Base-by-base conservation (phyloP, 2,329 filamentous ascomycete species). In the Phialemonium atrogriseum region DNA sequence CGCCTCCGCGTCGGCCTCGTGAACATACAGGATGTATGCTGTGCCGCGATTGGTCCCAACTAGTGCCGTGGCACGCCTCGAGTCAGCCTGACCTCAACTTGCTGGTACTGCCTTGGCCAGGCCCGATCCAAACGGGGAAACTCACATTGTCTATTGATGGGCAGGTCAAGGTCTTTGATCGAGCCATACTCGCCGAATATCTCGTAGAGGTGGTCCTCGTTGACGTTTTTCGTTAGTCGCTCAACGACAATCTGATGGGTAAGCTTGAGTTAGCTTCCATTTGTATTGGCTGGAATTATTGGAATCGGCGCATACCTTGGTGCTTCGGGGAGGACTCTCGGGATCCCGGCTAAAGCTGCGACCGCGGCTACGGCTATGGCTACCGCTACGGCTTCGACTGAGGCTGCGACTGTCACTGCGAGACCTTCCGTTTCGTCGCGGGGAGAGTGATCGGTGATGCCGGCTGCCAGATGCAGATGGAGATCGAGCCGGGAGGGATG, bases 171-270 rank as follows among this genome's bases (percentile, higher is more conserved):
- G 45, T 91, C 85, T 46, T 80, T 74, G 45, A 98, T 93, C 13
- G 72, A 70, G 30, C 91, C 91, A 53, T 91, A 98, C 22, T 75
- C 71, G 29, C 84, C 82, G 52, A 98, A 98, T 38, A 98, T 94
- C 54, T 98, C 91, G 44, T 77, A 73, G 6, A 98, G 65, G 49
- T 98, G 91, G 12, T 74, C 73, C 54, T 89, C 84, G 36, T 84
- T 93, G 46, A 98, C 81, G 50, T 94, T 96, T 57, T 93, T 94
- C 4, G 89, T 94, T 50, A 98, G 69, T 41, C 93, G 88, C 58
- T 98, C 91, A 27, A 98, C 83, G 12, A 98, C 86, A 52, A 98
- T 88, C 84, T 95, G 47, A 3, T 19, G 7, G 12, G 12, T 15
- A 19, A 14, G 4, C 12, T 15, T 21, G 13, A 31, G 21, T 32